A percentile compares a stretch with the other conserved stretches of the same genome.
Conservation (phyloP, 2,329 filamentous ascomycete species). For the Verticillium nubilum region DNA sequence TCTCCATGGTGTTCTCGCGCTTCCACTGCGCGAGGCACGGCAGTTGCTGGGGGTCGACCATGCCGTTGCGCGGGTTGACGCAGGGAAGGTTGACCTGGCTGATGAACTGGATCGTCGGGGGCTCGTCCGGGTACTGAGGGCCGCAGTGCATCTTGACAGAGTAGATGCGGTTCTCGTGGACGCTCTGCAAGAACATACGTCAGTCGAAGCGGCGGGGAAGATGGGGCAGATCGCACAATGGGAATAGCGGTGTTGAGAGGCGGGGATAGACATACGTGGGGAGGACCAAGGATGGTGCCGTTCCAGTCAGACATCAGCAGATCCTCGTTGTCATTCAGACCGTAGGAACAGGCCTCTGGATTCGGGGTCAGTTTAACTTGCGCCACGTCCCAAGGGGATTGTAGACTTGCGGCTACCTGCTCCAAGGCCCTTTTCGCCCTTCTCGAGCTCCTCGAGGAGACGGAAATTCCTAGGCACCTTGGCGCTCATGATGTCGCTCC, state of each 20-base stretch:
- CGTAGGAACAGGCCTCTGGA: slow-evolving; percentile 94
- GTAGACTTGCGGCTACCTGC: slow-evolving; percentile 55
- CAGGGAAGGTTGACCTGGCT: slow-evolving; percentile 96
- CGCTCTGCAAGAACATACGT: slow-evolving; percentile 54
- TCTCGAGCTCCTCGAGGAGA: slow-evolving; percentile 94
- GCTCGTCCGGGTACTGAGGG: slow-evolving; percentile 78
- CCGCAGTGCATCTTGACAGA: slow-evolving; percentile 96
- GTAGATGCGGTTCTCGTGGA: slow-evolving; percentile 98
- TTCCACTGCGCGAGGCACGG: slow-evolving; percentile 88
- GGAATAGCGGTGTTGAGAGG: neutral
- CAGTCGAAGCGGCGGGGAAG: slow-evolving; percentile 5
- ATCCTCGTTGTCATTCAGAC: slow-evolving; percentile 89
- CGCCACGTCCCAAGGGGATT: neutral
- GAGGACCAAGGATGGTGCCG: slow-evolving; percentile 92
- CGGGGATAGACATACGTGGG: slow-evolving; percentile 63
- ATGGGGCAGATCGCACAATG: neutral
- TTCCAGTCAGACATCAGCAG: slow-evolving; percentile 98
- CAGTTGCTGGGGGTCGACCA: slow-evolving; percentile 80
- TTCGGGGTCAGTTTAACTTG: neutral
- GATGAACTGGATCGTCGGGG: slow-evolving; percentile 86
- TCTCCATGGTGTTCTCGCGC: slow-evolving; percentile 92
- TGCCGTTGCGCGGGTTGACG: slow-evolving; percentile 72
- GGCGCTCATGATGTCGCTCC: slow-evolving; percentile 25
- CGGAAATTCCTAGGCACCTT: slow-evolving; percentile 93
- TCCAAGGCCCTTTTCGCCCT: slow-evolving; percentile 95